Conservation (phyloP, 495 filamentous ascomycete species). For the Bacidia rubella region DNA sequence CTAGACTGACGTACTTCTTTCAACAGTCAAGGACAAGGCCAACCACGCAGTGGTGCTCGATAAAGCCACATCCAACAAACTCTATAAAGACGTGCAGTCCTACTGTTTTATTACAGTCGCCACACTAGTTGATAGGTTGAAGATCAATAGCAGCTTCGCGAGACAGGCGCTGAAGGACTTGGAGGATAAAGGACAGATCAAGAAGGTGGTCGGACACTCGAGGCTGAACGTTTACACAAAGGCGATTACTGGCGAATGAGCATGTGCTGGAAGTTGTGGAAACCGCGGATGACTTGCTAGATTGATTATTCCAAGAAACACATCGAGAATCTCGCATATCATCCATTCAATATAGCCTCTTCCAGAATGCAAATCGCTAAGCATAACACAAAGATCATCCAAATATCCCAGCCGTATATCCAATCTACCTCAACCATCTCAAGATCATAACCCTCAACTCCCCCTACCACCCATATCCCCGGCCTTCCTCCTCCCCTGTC, state of each 20-base stretch:
- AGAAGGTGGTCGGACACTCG: conserved; percentile 93
- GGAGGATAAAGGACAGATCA: conserved; percentile 96
- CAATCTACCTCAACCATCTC: neutral
- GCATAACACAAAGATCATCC: neutral
- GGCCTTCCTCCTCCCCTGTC: conserved; percentile 15
- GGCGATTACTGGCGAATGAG: conserved; percentile 15
- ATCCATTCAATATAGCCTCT: too few species aligned
- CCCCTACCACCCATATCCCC: conserved; percentile 13
- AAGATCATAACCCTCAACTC: neutral
- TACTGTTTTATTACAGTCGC: conserved; percentile 99
- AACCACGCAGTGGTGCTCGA: conserved; percentile 81
- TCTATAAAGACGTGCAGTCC: conserved; percentile 96
- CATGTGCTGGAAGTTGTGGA: too few species aligned
- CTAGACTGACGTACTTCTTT: neutral
- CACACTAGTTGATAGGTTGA: conserved; percentile 95
- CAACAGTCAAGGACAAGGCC: conserved; percentile 99
- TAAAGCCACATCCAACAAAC: conserved; percentile 52
- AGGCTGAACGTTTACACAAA: conserved; percentile 90
- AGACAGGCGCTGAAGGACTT: conserved; percentile 80
- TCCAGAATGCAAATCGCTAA: too few species aligned
- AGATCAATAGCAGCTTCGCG: conserved; percentile 98
- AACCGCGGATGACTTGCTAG: too few species aligned
- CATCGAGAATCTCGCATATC: too few species aligned
- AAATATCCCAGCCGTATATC: neutral
- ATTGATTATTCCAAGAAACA: too few species aligned